Evolutionary conservation across 2,329 filamentous ascomycete species (phyloP).

Genomic region (Sporothrix pseudoabietina): DNA sequence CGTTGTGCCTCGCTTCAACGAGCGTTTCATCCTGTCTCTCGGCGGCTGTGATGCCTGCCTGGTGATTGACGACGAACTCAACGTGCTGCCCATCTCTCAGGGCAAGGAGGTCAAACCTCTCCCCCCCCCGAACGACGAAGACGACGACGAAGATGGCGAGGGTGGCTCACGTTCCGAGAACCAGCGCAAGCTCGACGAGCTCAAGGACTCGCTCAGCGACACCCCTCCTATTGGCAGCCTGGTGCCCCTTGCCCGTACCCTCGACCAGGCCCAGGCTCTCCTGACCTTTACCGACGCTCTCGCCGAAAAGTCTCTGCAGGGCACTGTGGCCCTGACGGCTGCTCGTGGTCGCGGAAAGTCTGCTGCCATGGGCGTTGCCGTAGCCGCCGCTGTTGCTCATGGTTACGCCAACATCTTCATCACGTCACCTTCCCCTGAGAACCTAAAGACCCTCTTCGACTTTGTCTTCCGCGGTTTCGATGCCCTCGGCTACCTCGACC

Average conservation of each 20-base stretch:
- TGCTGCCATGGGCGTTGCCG: conserved; percentile 88
- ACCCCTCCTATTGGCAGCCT: conserved; percentile 84
- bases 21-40: conserved; percentile 91
- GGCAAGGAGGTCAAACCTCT: conserved; percentile 85
- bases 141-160: conserved; percentile 64
- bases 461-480: conserved; percentile 99
- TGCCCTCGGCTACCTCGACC: conserved; percentile 87
- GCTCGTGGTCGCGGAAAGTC: conserved; percentile 96
- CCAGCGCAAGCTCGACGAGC: conserved; percentile 76
- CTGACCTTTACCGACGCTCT: conserved; percentile 96
- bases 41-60: conserved; percentile 94
- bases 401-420: conserved; percentile 99
- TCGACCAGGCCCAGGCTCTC: conserved; percentile 96
- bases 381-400: conserved; percentile 90
- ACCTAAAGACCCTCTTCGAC: conserved; percentile 97
- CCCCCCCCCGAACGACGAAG: conserved; percentile 72
- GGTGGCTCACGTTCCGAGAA: conserved; percentile 64
- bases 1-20: conserved; percentile 94
- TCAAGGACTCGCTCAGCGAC: conserved; percentile 86
- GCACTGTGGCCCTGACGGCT: conserved; percentile 90
- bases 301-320: conserved; percentile 90
- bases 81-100: conserved; percentile 94
- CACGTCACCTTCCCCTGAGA: conserved; percentile 95
- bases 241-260: conserved; percentile 81
- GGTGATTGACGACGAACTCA: conserved; percentile 96